Conservation (phyloP, 129 eudicot genomes). For the Flaveria linearis region DNA sequence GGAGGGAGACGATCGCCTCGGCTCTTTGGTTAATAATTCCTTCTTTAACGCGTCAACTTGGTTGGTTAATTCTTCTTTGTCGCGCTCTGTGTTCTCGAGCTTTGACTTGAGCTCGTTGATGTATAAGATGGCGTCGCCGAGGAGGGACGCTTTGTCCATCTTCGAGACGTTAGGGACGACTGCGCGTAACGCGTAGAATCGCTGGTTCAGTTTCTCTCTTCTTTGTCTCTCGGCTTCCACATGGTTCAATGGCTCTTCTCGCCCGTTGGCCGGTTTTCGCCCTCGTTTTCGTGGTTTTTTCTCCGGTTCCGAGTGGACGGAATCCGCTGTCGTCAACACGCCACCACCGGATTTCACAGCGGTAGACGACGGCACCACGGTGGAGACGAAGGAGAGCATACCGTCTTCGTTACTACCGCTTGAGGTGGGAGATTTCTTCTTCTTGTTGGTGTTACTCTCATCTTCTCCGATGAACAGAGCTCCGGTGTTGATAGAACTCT, state of each 20-base stretch:
- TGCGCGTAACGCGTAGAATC: conserved; percentile 80
- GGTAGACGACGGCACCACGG: conserved; percentile 46
- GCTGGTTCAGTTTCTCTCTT: conserved; percentile 89
- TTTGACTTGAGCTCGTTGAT: conserved; percentile 76
- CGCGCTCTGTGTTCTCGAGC: conserved; percentile 50
- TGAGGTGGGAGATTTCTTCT: conserved; percentile 58
- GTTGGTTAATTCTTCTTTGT: conserved; percentile 52
- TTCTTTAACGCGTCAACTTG: conserved; percentile 54
- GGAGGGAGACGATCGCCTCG: conserved; percentile 30
- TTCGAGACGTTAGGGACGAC: conserved; percentile 96
- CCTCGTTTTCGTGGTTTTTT: conserved; percentile 88
- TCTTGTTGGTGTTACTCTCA: conserved; percentile 15
- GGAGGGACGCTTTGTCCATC: conserved; percentile 96
- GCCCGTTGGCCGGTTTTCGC: conserved; percentile 88
- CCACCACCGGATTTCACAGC: conserved; percentile 51
- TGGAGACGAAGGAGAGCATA: conserved; percentile 73
- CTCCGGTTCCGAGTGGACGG: conserved; percentile 78
- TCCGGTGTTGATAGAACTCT: conserved; percentile 17
- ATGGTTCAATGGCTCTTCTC: conserved; percentile 91
- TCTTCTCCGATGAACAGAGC: conserved; percentile 30
- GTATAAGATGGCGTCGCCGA: conserved; percentile 80
- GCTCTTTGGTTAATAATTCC: conserved; percentile 46
- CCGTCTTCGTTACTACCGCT: conserved; percentile 79
- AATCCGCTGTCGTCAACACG: conserved; percentile 45
- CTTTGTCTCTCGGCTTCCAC: conserved; percentile 95